Percentiles rank a stretch among this genome's conserved stretches.
phyloP scores from a whole-genome alignment of 2,329 filamentous ascomycete species.

The Lecanicillium sp. region DNA sequence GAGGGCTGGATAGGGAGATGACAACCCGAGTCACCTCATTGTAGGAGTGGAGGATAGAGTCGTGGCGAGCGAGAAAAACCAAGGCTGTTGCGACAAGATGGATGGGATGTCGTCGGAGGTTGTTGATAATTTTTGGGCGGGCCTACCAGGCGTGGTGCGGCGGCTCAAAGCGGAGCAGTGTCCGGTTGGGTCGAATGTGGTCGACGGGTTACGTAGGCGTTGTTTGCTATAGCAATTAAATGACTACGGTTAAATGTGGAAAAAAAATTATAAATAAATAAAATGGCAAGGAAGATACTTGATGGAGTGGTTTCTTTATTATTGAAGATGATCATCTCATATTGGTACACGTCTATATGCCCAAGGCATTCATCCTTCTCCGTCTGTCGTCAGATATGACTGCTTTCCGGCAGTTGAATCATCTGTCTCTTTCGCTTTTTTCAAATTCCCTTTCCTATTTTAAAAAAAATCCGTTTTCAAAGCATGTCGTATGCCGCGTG shows the following conservation, averaged over 20 bases:
- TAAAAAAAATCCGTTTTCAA: not conserved
- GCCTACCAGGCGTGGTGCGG: conserved; percentile 4
- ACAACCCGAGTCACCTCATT: conserved; percentile 1
- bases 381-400: too few relatives aligned
- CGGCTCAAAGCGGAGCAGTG: conserved; percentile 3
- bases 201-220: too few relatives aligned
- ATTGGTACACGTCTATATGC: conserved; percentile 4
- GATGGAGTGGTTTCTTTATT: not conserved
- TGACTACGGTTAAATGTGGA: too few relatives aligned
- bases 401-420: too few relatives aligned
- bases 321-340: conserved; percentile 3
- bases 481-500: too few relatives aligned
- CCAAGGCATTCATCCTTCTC: too few relatives aligned
- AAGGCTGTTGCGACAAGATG: not conserved
- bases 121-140: conserved; percentile 6
- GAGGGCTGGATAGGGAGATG: not conserved
- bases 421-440: not conserved
- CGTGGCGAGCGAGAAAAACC: not conserved
- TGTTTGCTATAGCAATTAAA: too few relatives aligned
- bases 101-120: conserved; percentile 7
- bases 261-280: not conserved
- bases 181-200: too few relatives aligned
- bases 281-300: not conserved
- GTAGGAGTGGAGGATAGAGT: not conserved
- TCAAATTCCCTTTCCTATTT: not conserved